Base-by-base conservation (phyloP, 306 rosid genomes). In the Corylus avellana region DNA sequence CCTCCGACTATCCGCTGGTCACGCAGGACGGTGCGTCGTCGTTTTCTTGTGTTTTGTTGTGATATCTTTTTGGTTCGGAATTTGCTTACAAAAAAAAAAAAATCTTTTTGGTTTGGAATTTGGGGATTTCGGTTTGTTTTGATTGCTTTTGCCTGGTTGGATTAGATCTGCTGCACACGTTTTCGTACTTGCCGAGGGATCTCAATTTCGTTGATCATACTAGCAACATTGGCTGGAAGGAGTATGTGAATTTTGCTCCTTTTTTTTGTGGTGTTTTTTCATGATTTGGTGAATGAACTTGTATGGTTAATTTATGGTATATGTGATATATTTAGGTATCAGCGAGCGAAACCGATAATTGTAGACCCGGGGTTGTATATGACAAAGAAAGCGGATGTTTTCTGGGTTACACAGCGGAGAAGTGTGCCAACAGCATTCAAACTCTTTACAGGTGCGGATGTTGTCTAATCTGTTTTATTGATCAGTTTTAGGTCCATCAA, bases 401-500 rank as follows among this genome's bases (percentile, higher is more conserved):
- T 96, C 78, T 93, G 97, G 98, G 89, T 90, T 75, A 93, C 99
- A 5, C 98, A 96, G 88, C 64, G 91, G 74, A 88, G 99, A 81
- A 96, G 99, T 86, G 90, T 92, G 83, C 99, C 99, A 44, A 93
- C 99, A 17, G 98, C 99, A 42, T 96, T 96, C 88, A 96, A 93
- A 85, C 96, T 96, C 73, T 96, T 96, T 77, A 96, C 99, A 81
- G 98, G 98, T 93, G 77, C 74, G 76, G 47, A 70, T 48, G 61
- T 74, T 55, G 73, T 14, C 76, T 61, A 76, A 16, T 67, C 61
- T 80, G 69, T 47, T 71, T 74, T 55, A 39, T 48, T 39, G 29
- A 10, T 47, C 6, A 55, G 12, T 7, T 29, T 44, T 32, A 48
- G 42, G 57, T 20, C n/a, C 14, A 0, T 25, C 1, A 50, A 12